Evolutionary conservation across 148 eudicot genomes (phyloP), one percentile per base, ranked within the genome.

Genomic region (Amaranthus hypochondriacus): DNA sequence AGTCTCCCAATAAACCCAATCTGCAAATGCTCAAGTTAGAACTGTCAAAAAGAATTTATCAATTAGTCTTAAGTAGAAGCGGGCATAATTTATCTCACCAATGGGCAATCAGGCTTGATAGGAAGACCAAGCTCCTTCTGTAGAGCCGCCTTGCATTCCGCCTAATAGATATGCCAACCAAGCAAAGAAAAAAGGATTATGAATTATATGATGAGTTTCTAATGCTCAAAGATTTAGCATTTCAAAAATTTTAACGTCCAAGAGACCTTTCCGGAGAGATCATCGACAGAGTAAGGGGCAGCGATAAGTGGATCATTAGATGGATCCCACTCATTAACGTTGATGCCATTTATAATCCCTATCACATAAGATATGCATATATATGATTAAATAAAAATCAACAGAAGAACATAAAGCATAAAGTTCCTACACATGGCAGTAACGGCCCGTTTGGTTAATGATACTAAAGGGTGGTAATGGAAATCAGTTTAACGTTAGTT

Each of bases 1-100:
- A 95, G 84, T 78, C 99, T 95, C 78, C 99, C 99, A 50, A 95
- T 86, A 73, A 95, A 95, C 43, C 99, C 99, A 77, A 95, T 90
- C 99, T 95, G 77, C 62, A 74, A 63, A 56, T 64, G 42, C 69
- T 60, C 61, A 42, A 54, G 54, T 53, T 42, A 79, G 9, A 0
- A 18, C 7, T 13, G 9, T 5, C 10, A 61, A 7, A 78, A 52
- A 21, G 7, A 44, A 63, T 5, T 43, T 5, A 62, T 57, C 15
- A 0, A 21, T 62, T 21, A 66, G 7, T 70, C 56, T 14, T 10
- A 44, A 18, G 43, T 56, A 39, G 13, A 63, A 15, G 56, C 59
- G 1, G 21, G 21, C 62, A 48, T 15, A 13, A 14, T 28, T 28
- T 7, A 48, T 72, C 91, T 87, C 77, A 95, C 99, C 99, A 95